These are phyloP conservation scores for Juglanconis sp. DNA, from an alignment of 2,329 filamentous ascomycete genomes.

Conservation along the genomic window DNA sequence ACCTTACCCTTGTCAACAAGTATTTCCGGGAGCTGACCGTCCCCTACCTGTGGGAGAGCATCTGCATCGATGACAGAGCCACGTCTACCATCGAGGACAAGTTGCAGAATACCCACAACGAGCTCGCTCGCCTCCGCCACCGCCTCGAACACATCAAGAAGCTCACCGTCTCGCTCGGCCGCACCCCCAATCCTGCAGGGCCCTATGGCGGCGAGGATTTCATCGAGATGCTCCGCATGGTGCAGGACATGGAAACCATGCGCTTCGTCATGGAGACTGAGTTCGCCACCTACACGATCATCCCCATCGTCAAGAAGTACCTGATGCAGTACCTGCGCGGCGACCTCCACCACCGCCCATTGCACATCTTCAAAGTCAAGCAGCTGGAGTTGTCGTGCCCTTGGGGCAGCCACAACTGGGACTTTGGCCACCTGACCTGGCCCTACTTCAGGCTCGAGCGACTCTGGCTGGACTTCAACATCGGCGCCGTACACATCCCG, in stretches of 20 bases:
- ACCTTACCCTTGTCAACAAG: constrained; percentile 9
- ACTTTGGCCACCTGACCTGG: constrained; percentile 12
- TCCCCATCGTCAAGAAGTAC: neutral
- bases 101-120: constrained; percentile 1
- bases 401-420: constrained; percentile 5
- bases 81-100: constrained; percentile 4
- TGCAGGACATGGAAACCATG: constrained; percentile 3
- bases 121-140: neutral
- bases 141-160: constrained; percentile 5
- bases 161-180: constrained; percentile 12
- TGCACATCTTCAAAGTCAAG: constrained; percentile 7
- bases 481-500: neutral
- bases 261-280: constrained; percentile 12
- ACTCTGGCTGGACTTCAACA: constrained; percentile 15
- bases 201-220: constrained; percentile 6
- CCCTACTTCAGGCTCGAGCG: constrained; percentile 12
- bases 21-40: constrained; percentile 13
- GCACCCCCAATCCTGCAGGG: constrained; percentile 5
- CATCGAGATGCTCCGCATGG: neutral
- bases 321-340: neutral
- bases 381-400: constrained; percentile 12
- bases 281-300: neutral
- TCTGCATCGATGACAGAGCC: constrained; percentile 13
- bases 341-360: neutral
- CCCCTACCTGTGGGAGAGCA: constrained; percentile 1